Conservation (phyloP, 2,329 filamentous ascomycete genomes). For the Eutypella sp. region DNA sequence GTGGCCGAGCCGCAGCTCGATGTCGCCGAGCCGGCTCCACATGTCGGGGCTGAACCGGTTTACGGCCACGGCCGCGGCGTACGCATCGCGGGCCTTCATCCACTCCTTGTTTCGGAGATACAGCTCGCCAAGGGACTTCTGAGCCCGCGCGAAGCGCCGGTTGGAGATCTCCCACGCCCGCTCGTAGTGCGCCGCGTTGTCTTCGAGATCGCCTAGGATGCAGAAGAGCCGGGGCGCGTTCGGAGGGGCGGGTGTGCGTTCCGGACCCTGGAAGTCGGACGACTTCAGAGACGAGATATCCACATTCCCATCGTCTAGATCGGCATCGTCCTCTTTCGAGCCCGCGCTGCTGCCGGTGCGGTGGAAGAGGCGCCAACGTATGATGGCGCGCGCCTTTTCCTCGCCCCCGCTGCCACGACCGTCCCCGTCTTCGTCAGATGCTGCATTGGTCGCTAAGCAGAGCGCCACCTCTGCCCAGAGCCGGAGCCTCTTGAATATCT, state of each 20-base stretch:
- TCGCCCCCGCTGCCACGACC: conserved; percentile 58
- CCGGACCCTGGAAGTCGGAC: conserved; percentile 53
- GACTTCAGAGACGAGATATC: conserved; percentile 54
- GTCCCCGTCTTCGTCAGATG: conserved; percentile 53
- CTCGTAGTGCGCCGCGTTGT: conserved; percentile 69
- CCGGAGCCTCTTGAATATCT: conserved; percentile 89
- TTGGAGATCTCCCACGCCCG: conserved; percentile 85
- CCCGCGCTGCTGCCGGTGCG: conserved; percentile 39
- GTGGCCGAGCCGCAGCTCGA: conserved; percentile 69
- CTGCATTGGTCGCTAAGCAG: conserved; percentile 65
- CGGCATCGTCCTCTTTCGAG: conserved; percentile 20
- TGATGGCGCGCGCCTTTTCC: conserved; percentile 71
- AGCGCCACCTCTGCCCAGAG: conserved; percentile 95
- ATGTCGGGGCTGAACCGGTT: conserved; percentile 78
- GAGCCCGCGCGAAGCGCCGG: conserved; percentile 76
- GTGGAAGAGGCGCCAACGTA: conserved; percentile 75
- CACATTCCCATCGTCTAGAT: conserved; percentile 47
- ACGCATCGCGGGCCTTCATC: conserved; percentile 68
- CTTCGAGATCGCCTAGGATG: conserved; percentile 85
- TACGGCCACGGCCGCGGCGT: conserved; percentile 68
- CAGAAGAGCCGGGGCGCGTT: conserved; percentile 88
- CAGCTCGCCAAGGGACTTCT: conserved; percentile 78
- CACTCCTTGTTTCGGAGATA: conserved; percentile 65
- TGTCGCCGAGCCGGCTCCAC: conserved; percentile 90
- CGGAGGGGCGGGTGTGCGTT: conserved; percentile 64